Conservation (phyloP, 768 basidiomycete genomes). For the Macrolepiota fuliginosa region DNA sequence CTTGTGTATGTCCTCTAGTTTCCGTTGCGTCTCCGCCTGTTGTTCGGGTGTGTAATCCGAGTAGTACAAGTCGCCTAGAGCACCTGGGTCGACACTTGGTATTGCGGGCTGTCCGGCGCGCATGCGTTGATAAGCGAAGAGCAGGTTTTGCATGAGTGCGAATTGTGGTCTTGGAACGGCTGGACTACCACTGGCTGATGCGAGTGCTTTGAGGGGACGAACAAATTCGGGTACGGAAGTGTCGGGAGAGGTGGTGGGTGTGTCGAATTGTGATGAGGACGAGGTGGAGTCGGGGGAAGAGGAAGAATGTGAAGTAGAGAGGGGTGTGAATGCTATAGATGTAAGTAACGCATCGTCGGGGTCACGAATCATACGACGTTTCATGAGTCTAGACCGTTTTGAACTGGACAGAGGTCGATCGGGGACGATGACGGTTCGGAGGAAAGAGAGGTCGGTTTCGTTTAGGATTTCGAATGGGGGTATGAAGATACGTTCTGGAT, state of each 20-base stretch:
- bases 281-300: too few relatives aligned
- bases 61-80: background rate
- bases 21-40: background rate
- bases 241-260: background rate
- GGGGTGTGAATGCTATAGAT: background rate
- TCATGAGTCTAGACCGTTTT: background rate
- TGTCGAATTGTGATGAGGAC: background rate
- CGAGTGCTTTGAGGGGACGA: background rate
- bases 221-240: constrained; percentile 3
- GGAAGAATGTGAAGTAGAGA: background rate
- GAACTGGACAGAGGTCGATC: background rate
- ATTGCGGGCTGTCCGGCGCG: constrained; percentile 9
- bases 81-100: background rate
- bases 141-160: constrained; percentile 2
- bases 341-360: background rate
- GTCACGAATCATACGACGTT: background rate
- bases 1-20: constrained; percentile 44
- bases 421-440: background rate
- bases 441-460: constrained; percentile 5
- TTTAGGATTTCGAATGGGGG: constrained; percentile 8
- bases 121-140: constrained; percentile 5
- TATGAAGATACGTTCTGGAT: background rate
- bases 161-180: background rate
- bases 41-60: background rate
- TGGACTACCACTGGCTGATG: background rate